phyloP scores from a whole-genome alignment of 805 yeast species.

The Yarrowia sp. region DNA sequence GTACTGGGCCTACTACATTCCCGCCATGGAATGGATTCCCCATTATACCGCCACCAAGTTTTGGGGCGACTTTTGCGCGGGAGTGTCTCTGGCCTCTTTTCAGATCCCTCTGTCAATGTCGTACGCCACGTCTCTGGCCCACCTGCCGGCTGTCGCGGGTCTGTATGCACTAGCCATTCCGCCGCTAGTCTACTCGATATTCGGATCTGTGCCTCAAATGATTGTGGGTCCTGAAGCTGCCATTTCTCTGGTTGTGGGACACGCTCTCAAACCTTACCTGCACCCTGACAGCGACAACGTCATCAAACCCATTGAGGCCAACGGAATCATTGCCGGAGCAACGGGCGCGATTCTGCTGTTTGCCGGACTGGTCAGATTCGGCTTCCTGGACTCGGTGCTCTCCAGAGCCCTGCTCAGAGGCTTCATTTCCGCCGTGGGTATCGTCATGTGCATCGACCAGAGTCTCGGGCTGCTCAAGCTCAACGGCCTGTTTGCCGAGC shows the following conservation, averaged over 20 bases:
- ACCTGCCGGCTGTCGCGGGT: conserved; percentile 78
- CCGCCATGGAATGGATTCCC: conserved; percentile 53
- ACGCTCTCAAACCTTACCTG: conserved; percentile 58
- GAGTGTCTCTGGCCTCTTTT: conserved; percentile 82
- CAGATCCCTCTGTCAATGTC: conserved; percentile 86
- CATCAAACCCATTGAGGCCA: conserved; percentile 51
- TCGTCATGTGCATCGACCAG: conserved; percentile 78
- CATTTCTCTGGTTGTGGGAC: conserved; percentile 77
- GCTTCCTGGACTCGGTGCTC: conserved; percentile 76
- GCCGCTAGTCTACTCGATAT: conserved; percentile 68
- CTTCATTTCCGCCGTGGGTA: conserved; percentile 79
- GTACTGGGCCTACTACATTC: conserved; percentile 50
- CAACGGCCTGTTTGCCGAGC: conserved; percentile 40
- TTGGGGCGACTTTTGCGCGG: conserved; percentile 71
- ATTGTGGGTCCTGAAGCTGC: conserved; percentile 93
- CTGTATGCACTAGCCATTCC: conserved; percentile 71
- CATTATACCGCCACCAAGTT: conserved; percentile 42
- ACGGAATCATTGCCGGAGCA: conserved; percentile 65
- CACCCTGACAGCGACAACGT: conserved; percentile 35
- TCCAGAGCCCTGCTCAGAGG: conserved; percentile 77
- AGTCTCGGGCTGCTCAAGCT: conserved; percentile 70
- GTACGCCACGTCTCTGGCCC: conserved; percentile 79
- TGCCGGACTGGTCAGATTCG: conserved; percentile 78
- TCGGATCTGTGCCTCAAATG: conserved; percentile 86
- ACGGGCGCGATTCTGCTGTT: conserved; percentile 71